Percentiles rank a stretch among this genome's conserved stretches.
phyloP scores from a whole-genome alignment of 2,329 filamentous ascomycete species.

The Raffaelea ambrosiae region DNA sequence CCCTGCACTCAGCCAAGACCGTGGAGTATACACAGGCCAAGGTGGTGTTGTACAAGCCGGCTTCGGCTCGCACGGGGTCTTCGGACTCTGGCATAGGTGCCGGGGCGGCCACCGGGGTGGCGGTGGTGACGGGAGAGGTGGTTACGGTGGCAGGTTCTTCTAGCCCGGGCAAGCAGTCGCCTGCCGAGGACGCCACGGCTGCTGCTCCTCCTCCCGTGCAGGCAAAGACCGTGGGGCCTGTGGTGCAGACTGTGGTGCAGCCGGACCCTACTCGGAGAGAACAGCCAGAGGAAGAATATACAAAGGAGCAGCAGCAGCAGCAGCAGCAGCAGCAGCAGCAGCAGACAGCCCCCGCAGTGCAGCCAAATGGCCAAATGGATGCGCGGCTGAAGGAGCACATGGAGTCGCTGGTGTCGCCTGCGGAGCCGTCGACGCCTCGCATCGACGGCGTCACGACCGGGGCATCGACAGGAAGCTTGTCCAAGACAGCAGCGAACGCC shows the following conservation, averaged over 20 bases:
- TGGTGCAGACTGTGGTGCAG: background rate
- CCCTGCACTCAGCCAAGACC: conserved; percentile 14
- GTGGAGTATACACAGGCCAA: background rate
- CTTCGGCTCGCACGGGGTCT: background rate
- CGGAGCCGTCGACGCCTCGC: background rate
- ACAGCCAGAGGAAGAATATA: background rate
- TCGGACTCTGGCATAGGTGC: background rate
- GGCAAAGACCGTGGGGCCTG: background rate
- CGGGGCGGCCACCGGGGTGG: background rate
- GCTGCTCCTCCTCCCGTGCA: background rate
- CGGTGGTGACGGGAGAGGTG: background rate
- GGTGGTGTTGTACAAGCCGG: background rate
- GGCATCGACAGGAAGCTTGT: background rate
- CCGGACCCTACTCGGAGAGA: too few species aligned
- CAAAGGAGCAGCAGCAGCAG: too few species aligned
- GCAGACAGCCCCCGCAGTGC: too few species aligned
- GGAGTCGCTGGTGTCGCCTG: too few species aligned
- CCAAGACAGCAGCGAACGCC: too few species aligned
- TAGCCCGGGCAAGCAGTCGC: background rate
- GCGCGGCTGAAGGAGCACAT: too few species aligned
- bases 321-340: too few species aligned
- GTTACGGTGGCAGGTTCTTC: background rate
- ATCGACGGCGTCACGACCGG: background rate
- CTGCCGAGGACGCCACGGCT: background rate
- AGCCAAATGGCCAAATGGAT: too few species aligned